Percentiles rank a stretch among this genome's conserved stretches.
These are phyloP conservation scores for Penicillium digitatum DNA, from an alignment of 2,329 filamentous ascomycete species.

Conservation along the genomic window DNA sequence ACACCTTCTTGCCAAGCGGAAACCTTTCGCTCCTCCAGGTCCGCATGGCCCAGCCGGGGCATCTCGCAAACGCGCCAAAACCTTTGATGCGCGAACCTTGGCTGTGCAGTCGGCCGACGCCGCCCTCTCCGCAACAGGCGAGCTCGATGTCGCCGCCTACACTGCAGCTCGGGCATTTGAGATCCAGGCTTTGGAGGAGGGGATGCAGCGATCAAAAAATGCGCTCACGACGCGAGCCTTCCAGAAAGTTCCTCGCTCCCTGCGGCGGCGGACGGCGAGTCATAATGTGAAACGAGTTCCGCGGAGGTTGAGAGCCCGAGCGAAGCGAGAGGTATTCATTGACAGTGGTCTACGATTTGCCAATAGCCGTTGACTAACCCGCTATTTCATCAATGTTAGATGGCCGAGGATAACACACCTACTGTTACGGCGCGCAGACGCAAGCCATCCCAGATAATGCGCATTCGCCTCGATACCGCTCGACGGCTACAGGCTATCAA, in stretches of 20 bases:
- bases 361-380: background rate
- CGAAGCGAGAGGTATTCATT: constrained; percentile 55
- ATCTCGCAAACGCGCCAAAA: constrained; percentile 44
- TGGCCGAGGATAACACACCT: constrained; percentile 87
- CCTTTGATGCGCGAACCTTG: constrained; percentile 42
- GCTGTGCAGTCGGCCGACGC: constrained; percentile 45
- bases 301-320: constrained; percentile 66
- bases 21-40: constrained; percentile 20
- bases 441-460: constrained; percentile 45
- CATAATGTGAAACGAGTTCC: constrained; percentile 93
- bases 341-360: background rate
- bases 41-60: constrained; percentile 25
- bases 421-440: constrained; percentile 59
- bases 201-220: constrained; percentile 70
- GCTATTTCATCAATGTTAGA: constrained; percentile 47
- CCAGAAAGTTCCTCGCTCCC: constrained; percentile 78
- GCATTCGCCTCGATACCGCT: constrained; percentile 67
- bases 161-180: constrained; percentile 83
- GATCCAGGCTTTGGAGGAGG: constrained; percentile 77
- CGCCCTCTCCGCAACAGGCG: constrained; percentile 60
- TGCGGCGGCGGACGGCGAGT: constrained; percentile 84
- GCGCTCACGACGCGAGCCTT: constrained; percentile 69
- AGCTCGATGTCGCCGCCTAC: constrained; percentile 81
- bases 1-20: constrained; percentile 32
- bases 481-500: constrained; percentile 64